Base-by-base conservation (phyloP, 495 filamentous ascomycete species). In the Penicillium cataractarum region DNA sequence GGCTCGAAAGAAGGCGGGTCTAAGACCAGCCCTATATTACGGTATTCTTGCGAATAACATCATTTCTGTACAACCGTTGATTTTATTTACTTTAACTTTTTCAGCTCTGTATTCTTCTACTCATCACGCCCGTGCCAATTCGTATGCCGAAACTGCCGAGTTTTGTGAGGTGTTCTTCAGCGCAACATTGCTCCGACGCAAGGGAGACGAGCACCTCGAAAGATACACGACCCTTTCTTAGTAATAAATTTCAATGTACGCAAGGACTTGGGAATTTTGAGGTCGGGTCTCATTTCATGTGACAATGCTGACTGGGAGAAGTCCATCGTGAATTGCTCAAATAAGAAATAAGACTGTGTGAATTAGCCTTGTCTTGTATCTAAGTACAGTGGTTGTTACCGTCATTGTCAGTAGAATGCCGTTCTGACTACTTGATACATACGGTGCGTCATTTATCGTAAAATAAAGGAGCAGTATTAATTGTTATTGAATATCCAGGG, bases 161-260 rank as follows among this genome's bases (percentile, higher is more conserved):
- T 33, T 46, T 59, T 66, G 55, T 66, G 59, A 65, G 44, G 33
- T 61, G 49, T 63, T 60, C 21, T 39, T 61, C 52, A 13, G 57
- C 40, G 10, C 39, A 55, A 52, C 70, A 72, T 72, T 60, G 52
- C 65, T 70, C 67, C 62, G 67, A 72, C 55, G 70, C 70, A 72
- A 72, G 70, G 70, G 70, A 65, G 60, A 31, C 29, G 7, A 31
- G 29, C n/a, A n/a, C n/a, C 3, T 12, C n/a, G n/a, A 55, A 57
- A 55, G 65, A 62, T 58, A 57, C 46, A 21, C 31, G 15, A 60
- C n/a, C 52, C 27, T 61, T 62, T 44, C 53, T 26, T 3, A 39
- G 17, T 39, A 24, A 57, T 21, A 44, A 57, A 35, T 37, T 59
- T 49, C 42, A 39, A 40, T 46, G 24, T 8, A 49, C 39, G 57